Evolutionary conservation across 306 rosid genomes (phyloP), one percentile per base, ranked within the genome.

Genomic region (Cicer bijugum): DNA sequence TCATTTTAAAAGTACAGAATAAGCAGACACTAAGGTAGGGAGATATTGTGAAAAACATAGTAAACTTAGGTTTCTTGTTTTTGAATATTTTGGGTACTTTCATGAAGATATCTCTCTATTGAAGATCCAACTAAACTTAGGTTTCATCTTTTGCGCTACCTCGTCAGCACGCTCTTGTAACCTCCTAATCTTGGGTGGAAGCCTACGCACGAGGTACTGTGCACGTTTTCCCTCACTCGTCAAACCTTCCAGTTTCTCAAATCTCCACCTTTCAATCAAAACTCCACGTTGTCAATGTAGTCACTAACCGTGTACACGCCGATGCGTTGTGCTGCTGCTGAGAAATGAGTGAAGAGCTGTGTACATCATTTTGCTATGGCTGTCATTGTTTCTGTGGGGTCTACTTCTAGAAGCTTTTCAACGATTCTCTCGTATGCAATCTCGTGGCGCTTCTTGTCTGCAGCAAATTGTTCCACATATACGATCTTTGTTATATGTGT

Each of bases 361-460:
- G 23, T 2, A 20, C 23, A 47, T 12, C n/a, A 67, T 47, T 8
- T 46, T 12, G 45, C 28, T 28, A 67, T 47, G 1, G 72, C 58
- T 5, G 1, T 12, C 23, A 67, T 67, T 6, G 23, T 44, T 20
- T 28, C n/a, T 0, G 43, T 23, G 28, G 44, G 72, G 72, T 65
- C 70, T 10, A 65, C 70, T 16, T 65, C 53, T 10, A 65, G 39
- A 65, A 65, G 70, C 38, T 65, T 65, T 15, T 17, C 70, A 3
- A 65, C 38, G 0, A 65, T 66, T 17, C 55, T 44, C 56, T 2
- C 56, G 7, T 45, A 65, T 17, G 53, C 70, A 42, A 4, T 65
- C 38, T 43, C 53, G 2, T 65, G 52, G 2, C 53, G 47, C 10
- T 65, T 65, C 70, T 65, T 53, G 4, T 65, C 70, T 0, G 70